phyloP scores from a whole-genome alignment of 2,329 filamentous ascomycete species.

The Metarhizium album region DNA sequence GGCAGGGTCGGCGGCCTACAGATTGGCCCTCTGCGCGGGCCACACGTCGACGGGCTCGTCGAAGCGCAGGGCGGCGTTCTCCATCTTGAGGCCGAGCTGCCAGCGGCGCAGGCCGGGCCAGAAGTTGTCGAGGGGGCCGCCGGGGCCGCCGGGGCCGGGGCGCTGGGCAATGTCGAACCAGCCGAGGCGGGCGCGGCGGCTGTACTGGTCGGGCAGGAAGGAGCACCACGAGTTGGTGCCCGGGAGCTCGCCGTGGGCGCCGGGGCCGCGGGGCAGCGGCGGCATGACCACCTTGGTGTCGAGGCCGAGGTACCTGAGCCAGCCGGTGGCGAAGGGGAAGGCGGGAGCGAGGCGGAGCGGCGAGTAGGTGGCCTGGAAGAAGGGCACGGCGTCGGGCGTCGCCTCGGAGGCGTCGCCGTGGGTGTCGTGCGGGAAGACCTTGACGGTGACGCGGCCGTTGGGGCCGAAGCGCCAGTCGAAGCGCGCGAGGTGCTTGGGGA shows the following conservation, averaged over 20 bases:
- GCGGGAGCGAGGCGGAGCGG: constrained; percentile 28
- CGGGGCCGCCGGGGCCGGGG: constrained; percentile 11
- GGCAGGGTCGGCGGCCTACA: no score
- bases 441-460: constrained; percentile 27
- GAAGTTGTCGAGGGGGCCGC: constrained; percentile 27
- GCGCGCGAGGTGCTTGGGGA: constrained; percentile 42
- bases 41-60: constrained; percentile 16
- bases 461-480: constrained; percentile 33
- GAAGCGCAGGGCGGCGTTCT: constrained; percentile 23
- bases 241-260: constrained; percentile 29
- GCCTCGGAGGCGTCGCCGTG: constrained; percentile 19
- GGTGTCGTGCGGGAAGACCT: constrained; percentile 34
- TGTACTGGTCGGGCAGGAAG: constrained; percentile 21
- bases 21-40: constrained; percentile 1
- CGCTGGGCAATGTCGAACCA: constrained; percentile 38
- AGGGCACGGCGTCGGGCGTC: constrained; percentile 22
- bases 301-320: constrained; percentile 29
- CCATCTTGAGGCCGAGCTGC: constrained; percentile 31
- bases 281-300: constrained; percentile 35
- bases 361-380: constrained; percentile 36
- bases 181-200: constrained; percentile 24
- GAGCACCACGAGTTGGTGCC: constrained; percentile 37
- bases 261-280: constrained; percentile 28
- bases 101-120: constrained; percentile 36
- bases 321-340: constrained; percentile 31